Percentiles rank a stretch among this genome's conserved stretches.
Evolutionary conservation across 2,329 filamentous ascomycete species (phyloP).

Genomic region (Verticillium isaacii): DNA sequence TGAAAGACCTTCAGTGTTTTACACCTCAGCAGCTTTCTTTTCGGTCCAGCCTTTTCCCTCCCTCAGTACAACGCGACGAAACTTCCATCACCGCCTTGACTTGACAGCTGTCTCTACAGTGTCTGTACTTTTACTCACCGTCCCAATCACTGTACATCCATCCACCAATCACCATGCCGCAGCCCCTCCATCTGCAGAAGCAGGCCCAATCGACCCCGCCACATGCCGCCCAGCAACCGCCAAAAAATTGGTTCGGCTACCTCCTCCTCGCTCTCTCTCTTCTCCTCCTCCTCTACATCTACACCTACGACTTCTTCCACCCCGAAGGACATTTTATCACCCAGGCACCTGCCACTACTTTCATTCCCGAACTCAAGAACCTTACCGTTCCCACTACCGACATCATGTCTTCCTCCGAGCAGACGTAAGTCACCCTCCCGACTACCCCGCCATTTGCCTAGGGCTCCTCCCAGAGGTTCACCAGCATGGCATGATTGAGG

Average conservation of each 20-base stretch:
- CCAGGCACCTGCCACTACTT: background rate
- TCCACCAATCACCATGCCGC: slow-evolving; percentile 21
- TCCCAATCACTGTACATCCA: background rate
- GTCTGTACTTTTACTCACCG: background rate
- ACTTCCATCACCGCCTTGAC: background rate
- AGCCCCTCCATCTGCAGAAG: slow-evolving; percentile 24
- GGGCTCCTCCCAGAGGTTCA: background rate
- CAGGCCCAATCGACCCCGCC: slow-evolving; percentile 4
- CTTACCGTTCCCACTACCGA: background rate
- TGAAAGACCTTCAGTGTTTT: background rate
- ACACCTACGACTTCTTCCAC: slow-evolving; percentile 2
- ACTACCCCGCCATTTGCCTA: slow-evolving; percentile 5
- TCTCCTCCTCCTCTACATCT: background rate
- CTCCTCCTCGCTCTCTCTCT: slow-evolving; percentile 5
- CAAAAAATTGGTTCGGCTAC: slow-evolving; percentile 18
- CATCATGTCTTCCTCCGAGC: slow-evolving; percentile 49
- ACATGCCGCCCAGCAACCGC: background rate
- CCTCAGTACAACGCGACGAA: background rate
- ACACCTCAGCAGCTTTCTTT: background rate
- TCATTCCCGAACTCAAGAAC: background rate
- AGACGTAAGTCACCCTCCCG: slow-evolving; percentile 64
- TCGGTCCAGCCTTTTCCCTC: background rate
- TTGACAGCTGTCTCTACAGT: background rate
- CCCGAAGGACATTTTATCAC: slow-evolving; percentile 11
- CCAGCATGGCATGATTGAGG: background rate